These are phyloP conservation scores for Blastobotrys elegans DNA, from an alignment of 1,139 yeast species.

Conservation along the genomic window DNA sequence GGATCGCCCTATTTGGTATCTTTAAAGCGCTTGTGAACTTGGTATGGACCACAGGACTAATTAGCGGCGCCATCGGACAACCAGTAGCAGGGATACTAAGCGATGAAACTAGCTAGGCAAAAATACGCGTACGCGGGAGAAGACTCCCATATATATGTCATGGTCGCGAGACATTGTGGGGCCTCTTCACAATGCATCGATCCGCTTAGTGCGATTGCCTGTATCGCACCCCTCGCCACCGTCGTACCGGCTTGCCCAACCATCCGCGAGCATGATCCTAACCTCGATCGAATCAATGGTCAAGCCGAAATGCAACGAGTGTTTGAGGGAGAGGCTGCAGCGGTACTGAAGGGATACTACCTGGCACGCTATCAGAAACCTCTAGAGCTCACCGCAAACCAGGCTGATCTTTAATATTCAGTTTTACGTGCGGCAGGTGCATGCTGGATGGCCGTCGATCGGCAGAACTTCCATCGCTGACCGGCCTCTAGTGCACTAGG, in stretches of 20 bases:
- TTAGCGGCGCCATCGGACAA: conserved; percentile 59
- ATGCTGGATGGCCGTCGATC: conserved; percentile 18
- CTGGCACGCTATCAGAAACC: conserved; percentile 36
- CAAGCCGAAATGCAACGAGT: not conserved
- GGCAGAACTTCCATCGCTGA: conserved; percentile 17
- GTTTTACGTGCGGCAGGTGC: conserved; percentile 29
- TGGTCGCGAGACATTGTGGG: conserved; percentile 41
- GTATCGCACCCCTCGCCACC: conserved; percentile 38
- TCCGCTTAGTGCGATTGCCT: conserved; percentile 42
- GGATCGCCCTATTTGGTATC: conserved; percentile 48
- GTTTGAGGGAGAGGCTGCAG: conserved; percentile 25
- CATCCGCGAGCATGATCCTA: conserved; percentile 46
- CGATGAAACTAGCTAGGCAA: conserved; percentile 44
- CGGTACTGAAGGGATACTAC: conserved; percentile 32
- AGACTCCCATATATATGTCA: conserved; percentile 52
- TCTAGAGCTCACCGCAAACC: conserved; percentile 30
- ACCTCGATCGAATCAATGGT: conserved; percentile 39
- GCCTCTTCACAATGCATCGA: conserved; percentile 21
- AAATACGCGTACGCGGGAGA: conserved; percentile 45
- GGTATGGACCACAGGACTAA: conserved; percentile 60
- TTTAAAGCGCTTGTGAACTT: conserved; percentile 49
- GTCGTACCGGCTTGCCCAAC: conserved; percentile 39
- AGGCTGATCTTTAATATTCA: conserved; percentile 32
- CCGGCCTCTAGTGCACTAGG: conserved; percentile 32
- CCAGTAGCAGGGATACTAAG: conserved; percentile 54